Evolutionary conservation across 495 filamentous ascomycete species (phyloP).

Genomic region (Niebla homalea): DNA sequence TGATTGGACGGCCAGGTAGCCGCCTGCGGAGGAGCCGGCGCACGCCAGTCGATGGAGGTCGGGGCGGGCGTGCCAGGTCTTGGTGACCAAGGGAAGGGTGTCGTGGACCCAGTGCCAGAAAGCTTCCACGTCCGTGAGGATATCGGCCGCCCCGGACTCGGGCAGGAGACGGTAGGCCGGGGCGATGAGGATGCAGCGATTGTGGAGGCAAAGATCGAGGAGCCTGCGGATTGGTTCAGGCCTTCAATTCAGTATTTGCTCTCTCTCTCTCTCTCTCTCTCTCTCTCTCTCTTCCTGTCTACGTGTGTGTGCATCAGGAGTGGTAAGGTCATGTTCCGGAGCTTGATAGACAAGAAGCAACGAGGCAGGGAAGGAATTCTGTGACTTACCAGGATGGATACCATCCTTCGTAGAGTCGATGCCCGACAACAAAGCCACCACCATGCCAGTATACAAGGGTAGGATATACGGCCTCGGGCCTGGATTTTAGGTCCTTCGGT

Average conservation of each 20-base stretch:
- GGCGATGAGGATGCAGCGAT: background rate
- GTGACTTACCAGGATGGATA: background rate
- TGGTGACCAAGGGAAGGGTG: background rate
- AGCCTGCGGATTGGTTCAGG: no score
- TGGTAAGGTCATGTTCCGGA: no score
- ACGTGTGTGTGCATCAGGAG: no score
- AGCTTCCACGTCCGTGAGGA: background rate
- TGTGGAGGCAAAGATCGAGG: background rate
- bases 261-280: no score
- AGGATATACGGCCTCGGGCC: background rate
- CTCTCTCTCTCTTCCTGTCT: no score
- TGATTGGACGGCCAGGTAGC: background rate
- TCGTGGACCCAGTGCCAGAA: background rate
- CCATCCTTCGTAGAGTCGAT: background rate
- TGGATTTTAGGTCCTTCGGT: background rate
- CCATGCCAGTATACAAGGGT: background rate
- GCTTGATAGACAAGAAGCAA: no score
- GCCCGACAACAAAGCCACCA: background rate
- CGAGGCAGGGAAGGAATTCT: no score
- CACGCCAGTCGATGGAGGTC: no score
- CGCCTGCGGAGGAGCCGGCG: background rate
- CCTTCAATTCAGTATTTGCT: no score
- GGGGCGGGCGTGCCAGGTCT: no score
- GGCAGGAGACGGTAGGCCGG: background rate
- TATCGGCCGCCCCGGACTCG: background rate